Percentiles rank a stretch among this genome's conserved stretches.
phyloP scores from a whole-genome alignment of 495 filamentous ascomycete genomes.

The Lophiostoma macrostomum region DNA sequence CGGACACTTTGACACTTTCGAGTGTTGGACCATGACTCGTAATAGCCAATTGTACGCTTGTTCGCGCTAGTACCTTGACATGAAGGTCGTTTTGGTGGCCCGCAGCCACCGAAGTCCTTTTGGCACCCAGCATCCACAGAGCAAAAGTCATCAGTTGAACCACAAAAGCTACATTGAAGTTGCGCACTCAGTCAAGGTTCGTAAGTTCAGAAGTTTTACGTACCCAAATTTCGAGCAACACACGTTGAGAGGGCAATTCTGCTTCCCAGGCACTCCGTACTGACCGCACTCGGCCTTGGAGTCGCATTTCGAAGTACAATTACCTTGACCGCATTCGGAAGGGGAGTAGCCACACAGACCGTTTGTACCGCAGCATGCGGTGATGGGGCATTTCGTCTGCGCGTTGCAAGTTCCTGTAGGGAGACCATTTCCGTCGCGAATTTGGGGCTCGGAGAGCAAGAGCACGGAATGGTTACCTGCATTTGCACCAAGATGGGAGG shows the following conservation, averaged over 20 bases:
- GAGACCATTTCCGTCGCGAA: too few species aligned
- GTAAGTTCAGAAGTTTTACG: too few species aligned
- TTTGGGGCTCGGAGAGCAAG: too few species aligned
- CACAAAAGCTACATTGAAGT: too few species aligned
- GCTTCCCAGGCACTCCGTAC: not conserved
- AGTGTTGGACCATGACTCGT: conserved; percentile 13
- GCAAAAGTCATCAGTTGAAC: not conserved
- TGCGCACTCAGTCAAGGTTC: too few species aligned
- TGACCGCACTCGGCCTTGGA: conserved; percentile 1
- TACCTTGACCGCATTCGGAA: not conserved
- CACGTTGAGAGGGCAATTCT: conserved; percentile 21
- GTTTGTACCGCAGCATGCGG: conserved; percentile 5
- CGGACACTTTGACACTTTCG: conserved; percentile 1
- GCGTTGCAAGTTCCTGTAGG: not conserved
- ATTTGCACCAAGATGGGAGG: too few species aligned
- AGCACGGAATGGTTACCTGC: too few species aligned
- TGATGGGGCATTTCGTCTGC: not conserved
- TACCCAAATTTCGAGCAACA: conserved; percentile 18
- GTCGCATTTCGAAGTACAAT: conserved; percentile 12
- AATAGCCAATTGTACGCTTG: conserved; percentile 19
- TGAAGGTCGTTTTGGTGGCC: not conserved
- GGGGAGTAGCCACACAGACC: not conserved
- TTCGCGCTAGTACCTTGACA: not conserved
- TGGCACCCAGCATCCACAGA: not conserved
- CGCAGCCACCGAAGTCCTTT: not conserved